A percentile compares a stretch with the other conserved stretches of the same genome.
Evolutionary conservation across 805 yeast species (phyloP).

Genomic region (Barnettozyma populi): DNA sequence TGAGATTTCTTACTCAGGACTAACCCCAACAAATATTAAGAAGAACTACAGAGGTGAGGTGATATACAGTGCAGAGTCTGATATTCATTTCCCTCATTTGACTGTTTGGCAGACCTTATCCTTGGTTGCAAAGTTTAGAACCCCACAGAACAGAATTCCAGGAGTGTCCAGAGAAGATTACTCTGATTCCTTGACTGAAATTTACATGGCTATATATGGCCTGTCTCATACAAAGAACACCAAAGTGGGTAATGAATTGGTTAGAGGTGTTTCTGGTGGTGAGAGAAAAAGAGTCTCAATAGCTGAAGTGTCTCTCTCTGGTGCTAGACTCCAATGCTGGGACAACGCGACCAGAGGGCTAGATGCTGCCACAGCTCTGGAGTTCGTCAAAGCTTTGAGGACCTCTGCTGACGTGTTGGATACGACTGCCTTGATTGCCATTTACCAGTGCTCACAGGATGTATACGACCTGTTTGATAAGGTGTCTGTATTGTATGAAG

Average conservation of each 20-base stretch:
- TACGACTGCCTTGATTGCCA: slow-evolving; percentile 58
- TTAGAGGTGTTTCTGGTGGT: slow-evolving; percentile 69
- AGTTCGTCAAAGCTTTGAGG: slow-evolving; percentile 45
- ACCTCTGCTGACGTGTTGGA: slow-evolving; percentile 40
- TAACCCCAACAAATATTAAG: slow-evolving; percentile 43
- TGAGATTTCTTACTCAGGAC: slow-evolving; percentile 47
- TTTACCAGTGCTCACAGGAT: slow-evolving; percentile 65
- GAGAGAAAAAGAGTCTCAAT: slow-evolving; percentile 66
- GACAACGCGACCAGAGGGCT: slow-evolving; percentile 58
- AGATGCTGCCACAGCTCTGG: slow-evolving; percentile 54
- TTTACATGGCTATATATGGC: slow-evolving; percentile 44
- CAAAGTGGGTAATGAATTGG: slow-evolving; percentile 56
- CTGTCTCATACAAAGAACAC: slow-evolving; percentile 50
- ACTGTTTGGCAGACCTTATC: slow-evolving; percentile 62
- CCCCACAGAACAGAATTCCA: slow-evolving; percentile 57
- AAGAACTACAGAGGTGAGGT: slow-evolving; percentile 63
- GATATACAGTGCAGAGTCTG: slow-evolving; percentile 64
- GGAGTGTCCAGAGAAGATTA: slow-evolving; percentile 52
- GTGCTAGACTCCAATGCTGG: slow-evolving; percentile 44
- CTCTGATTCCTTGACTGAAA: slow-evolving; percentile 49
- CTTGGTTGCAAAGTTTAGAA: slow-evolving; percentile 54
- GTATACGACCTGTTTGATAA: slow-evolving; percentile 61
- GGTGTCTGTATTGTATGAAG: slow-evolving; percentile 55
- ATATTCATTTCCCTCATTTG: slow-evolving; percentile 62
- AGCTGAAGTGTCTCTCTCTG: slow-evolving; percentile 48